Evolutionary conservation across 257 asterid species (phyloP).

Genomic region (Penstemon barbatus): DNA sequence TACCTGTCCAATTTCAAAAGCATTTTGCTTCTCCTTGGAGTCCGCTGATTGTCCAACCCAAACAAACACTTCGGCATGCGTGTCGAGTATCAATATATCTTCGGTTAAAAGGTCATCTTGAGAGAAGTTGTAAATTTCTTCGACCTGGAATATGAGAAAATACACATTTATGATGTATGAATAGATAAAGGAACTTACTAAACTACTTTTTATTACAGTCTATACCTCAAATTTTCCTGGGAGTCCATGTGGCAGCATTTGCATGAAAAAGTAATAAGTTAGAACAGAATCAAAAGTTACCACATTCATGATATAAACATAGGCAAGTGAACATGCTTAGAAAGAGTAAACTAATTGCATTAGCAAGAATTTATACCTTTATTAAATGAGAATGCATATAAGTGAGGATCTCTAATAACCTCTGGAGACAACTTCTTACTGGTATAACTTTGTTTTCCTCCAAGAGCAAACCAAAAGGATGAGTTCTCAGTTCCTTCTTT

Average conservation of each 20-base stretch:
- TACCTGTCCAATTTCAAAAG: slow-evolving; percentile 88
- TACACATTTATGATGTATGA: slow-evolving; percentile 19
- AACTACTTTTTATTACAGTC: slow-evolving; percentile 8
- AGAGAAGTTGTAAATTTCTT: slow-evolving; percentile 85
- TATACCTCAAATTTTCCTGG: slow-evolving; percentile 93
- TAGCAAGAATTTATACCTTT: slow-evolving; percentile 54
- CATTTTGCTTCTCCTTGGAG: slow-evolving; percentile 70
- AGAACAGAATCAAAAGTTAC: slow-evolving; percentile 24
- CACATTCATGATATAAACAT: slow-evolving; percentile 14
- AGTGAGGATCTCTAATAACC: slow-evolving; percentile 79
- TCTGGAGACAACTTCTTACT: slow-evolving; percentile 68
- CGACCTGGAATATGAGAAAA: slow-evolving; percentile 46
- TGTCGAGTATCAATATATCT: slow-evolving; percentile 84
- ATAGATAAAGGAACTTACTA: slow-evolving; percentile 5
- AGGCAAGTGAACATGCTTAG: neutral
- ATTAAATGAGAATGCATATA: slow-evolving; percentile 60
- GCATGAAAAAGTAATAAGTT: slow-evolving; percentile 38
- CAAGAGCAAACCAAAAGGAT: slow-evolving; percentile 87
- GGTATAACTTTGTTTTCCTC: slow-evolving; percentile 86
- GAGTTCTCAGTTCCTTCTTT: slow-evolving; percentile 99
- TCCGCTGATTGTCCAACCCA: slow-evolving; percentile 95
- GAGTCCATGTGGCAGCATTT: slow-evolving; percentile 31
- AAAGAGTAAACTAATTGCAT: slow-evolving; percentile 22
- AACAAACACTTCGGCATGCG: slow-evolving; percentile 81
- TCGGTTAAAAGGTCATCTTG: slow-evolving; percentile 96